A percentile compares a stretch with the other conserved stretches of the same genome.
Conservation (phyloP, 108 stramenopile species). For the Skeletonema potamos region DNA sequence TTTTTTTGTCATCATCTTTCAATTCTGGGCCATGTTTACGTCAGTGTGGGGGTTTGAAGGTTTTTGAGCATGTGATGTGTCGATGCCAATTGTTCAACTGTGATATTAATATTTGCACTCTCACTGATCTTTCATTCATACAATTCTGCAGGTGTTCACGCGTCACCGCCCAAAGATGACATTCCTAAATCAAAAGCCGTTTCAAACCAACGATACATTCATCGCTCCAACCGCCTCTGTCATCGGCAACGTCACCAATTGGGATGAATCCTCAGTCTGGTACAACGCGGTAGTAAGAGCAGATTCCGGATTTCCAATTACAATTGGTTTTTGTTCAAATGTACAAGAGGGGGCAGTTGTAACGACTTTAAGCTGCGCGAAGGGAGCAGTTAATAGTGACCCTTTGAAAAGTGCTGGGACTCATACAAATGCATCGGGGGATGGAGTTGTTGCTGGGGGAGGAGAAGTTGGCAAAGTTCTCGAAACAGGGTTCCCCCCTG, state of each 20-base stretch:
- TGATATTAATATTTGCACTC: constrained; percentile 3
- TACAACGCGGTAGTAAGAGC: constrained; percentile 96
- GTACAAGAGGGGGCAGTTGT: constrained; percentile 92
- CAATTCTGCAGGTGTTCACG: constrained; percentile 66
- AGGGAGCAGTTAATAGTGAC: constrained; percentile 45
- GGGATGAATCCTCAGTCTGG: constrained; percentile 95
- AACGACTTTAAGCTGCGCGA: constrained; percentile 62
- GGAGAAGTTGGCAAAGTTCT: constrained; percentile 43
- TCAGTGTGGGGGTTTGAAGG: not conserved
- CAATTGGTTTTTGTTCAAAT: constrained; percentile 82
- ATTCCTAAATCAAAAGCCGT: constrained; percentile 70
- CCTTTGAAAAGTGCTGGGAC: constrained; percentile 31
- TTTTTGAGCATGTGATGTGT: not conserved
- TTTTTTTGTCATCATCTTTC: not conserved
- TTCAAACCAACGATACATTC: constrained; percentile 91
- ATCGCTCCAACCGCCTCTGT: constrained; percentile 96
- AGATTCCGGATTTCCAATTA: constrained; percentile 79
- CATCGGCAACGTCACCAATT: constrained; percentile 95
- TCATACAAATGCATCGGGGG: constrained; percentile 30
- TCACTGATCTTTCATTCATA: not conserved
- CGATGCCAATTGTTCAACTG: not conserved
- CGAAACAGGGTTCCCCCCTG: constrained; percentile 82
- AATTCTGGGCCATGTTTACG: too few relatives aligned
- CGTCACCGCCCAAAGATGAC: constrained; percentile 86
- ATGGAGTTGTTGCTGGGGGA: constrained; percentile 37